Conservation (phyloP, 2,329 filamentous ascomycete species). For the Pseudocercospora pini-densiflorae region DNA sequence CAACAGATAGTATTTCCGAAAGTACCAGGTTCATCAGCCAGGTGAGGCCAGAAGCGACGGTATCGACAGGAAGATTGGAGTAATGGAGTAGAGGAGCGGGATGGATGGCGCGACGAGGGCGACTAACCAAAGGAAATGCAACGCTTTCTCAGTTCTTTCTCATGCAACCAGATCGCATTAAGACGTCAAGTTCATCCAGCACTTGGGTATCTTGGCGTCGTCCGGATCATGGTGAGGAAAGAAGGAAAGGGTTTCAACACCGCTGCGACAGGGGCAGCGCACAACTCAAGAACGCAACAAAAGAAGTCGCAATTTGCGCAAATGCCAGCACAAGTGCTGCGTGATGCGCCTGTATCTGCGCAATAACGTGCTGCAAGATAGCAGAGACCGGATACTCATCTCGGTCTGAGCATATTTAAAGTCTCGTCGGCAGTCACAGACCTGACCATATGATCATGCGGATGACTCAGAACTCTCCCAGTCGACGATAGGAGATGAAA, state of each 20-base stretch:
- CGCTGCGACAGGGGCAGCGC: constrained; percentile 39
- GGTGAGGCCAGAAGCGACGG: constrained; percentile 42
- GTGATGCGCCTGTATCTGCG: constrained; percentile 45
- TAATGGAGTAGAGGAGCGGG: constrained; percentile 49
- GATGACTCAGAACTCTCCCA: constrained; percentile 48
- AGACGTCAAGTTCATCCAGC: constrained; percentile 29
- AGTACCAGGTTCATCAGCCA: constrained; percentile 29
- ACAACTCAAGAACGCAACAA: constrained; percentile 42
- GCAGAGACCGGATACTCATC: constrained; percentile 29
- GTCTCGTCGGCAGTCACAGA: constrained; percentile 37
- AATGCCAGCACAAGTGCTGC: constrained; percentile 41
- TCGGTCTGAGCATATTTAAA: constrained; percentile 43
- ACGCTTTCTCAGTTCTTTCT: constrained; percentile 33
- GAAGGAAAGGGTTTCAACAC: constrained; percentile 32
- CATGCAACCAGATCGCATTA: constrained; percentile 28
- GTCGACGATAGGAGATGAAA: constrained; percentile 43
- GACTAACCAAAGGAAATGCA: constrained; percentile 39
- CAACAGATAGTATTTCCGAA: constrained; percentile 34
- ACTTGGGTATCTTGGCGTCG: constrained; percentile 26
- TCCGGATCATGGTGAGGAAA: constrained; percentile 27
- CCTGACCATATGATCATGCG: constrained; percentile 33
- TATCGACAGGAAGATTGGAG: constrained; percentile 42
- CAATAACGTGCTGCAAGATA: constrained; percentile 26
- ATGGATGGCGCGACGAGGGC: constrained; percentile 44
- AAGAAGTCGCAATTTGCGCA: constrained; percentile 42